Evolutionary conservation across 345 rosid species (phyloP), one percentile per base, ranked within the genome.

Genomic region (Raphanus raphanistrum): DNA sequence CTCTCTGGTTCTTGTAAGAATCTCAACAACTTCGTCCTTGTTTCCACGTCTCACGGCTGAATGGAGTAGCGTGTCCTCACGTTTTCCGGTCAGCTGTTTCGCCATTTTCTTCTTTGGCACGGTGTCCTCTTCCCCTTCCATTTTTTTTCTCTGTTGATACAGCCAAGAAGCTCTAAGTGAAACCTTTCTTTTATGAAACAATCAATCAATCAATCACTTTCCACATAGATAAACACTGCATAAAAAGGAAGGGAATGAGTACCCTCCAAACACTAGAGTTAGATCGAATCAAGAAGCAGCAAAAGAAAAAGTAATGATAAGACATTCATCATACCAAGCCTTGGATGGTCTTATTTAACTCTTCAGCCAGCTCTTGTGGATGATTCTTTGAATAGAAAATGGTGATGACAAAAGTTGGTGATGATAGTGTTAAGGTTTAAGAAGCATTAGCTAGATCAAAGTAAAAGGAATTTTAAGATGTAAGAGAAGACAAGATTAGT

Each of bases 81-180:
- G 86, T 77, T 95, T 92, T 25, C 98, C 96, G 0, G 97, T 92
- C 63, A 95, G 77, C 79, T 92, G 98, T 78, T 91, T 95, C 58
- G 88, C 82, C 92, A 95, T 91, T 86, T 87, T 95, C 78, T 86
- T 92, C 83, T 84, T 76, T 4, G 82, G 84, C 65, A 79, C 41
- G 0, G 9, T 4, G 11, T 57, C 71, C 43, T 80, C 83, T 70
- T 63, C 71, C 26, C 74, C 80, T 57, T 69, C 61, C 78, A 79
- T 79, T 10, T 50, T 50, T 62, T 62, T 48, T 16, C 11, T 12
- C 50, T 43, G n/a, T 27, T 28, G 59, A 12, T 13, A n/a, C 13
- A 78, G 35, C 31, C 67, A 72, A 61, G 5, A 57, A 64, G 52
- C 45, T 26, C 58, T 61, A 15, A 64, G 16, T 50, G 36, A 54